Evolutionary conservation across 2,329 filamentous ascomycete species (phyloP).

Genomic region (Trichophyton benhamiae): DNA sequence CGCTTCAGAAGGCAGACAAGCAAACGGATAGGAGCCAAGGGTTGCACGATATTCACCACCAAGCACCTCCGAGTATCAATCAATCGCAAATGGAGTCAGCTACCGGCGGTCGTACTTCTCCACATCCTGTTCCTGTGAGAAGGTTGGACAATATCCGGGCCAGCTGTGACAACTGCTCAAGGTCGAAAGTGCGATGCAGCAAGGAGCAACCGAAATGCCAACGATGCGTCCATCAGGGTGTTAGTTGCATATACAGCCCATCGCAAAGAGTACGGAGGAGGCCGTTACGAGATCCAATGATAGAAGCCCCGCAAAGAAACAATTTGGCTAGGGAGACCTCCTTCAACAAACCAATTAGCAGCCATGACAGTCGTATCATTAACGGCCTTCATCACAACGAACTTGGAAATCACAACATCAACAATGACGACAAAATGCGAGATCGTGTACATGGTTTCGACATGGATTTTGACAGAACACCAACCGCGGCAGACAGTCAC

Average conservation of each 20-base stretch:
- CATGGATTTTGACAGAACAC: not conserved
- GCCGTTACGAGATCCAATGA: not conserved
- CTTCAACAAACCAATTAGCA: not conserved
- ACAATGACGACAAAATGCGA: not conserved
- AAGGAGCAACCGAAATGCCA: constrained; percentile 1
- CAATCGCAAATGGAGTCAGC: not conserved
- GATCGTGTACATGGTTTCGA: not conserved
- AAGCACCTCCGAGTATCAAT: not conserved
- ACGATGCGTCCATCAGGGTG: not conserved
- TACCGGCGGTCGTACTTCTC: not conserved
- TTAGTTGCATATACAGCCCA: not conserved
- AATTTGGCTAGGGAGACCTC: not conserved
- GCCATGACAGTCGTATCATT: not conserved
- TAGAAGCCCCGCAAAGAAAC: not conserved
- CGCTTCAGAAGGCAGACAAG: not conserved
- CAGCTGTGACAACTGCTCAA: not conserved
- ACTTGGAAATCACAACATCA: not conserved
- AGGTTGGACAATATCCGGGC: not conserved
- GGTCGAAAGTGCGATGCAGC: not conserved
- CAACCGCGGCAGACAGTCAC: not conserved
- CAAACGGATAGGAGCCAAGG: not conserved
- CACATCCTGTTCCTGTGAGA: not conserved
- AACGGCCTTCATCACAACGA: not conserved
- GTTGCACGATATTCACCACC: not conserved
- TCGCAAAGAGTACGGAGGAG: not conserved